phyloP scores from a whole-genome alignment of 140 eudicot genomes.

The Ambrosia hybrid region DNA sequence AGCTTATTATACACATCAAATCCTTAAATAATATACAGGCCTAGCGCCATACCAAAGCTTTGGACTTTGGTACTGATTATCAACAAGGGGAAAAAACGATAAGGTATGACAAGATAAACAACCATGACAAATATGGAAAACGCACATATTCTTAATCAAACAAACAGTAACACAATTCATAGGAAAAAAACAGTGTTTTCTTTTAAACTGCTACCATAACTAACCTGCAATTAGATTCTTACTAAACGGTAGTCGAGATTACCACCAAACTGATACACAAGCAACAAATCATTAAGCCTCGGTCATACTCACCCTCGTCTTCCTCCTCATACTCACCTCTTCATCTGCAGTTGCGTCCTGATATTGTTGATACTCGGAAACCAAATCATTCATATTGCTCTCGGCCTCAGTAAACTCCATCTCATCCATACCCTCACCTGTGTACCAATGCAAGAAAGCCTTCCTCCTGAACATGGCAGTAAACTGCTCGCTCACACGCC shows the following conservation, averaged over 20 bases:
- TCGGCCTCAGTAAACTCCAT: conserved; percentile 14
- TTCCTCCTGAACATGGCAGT: conserved; percentile 11
- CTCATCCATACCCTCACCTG: conserved; percentile 15
- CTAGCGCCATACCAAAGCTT: too few relatives aligned
- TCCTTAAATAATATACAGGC: too few relatives aligned
- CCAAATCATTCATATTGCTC: conserved; percentile 9
- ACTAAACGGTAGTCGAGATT: conserved; percentile 26
- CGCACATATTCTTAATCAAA: background rate
- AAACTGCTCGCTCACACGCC: conserved; percentile 59
- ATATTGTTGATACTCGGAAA: conserved; percentile 40
- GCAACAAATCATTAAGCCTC: conserved; percentile 16
- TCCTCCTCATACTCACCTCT: conserved; percentile 40
- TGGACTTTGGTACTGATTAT: too few relatives aligned
- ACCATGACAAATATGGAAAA: background rate
- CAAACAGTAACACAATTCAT: conserved; percentile 15
- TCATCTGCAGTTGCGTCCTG: conserved; percentile 47
- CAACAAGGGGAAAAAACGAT: background rate
- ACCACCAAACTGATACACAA: conserved; percentile 14
- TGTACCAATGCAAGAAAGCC: conserved; percentile 18
- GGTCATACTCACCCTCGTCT: conserved; percentile 30
- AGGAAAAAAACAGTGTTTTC: conserved; percentile 25
- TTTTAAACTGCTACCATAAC: conserved; percentile 14
- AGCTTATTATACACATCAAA: too few relatives aligned
- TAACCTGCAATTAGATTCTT: background rate
- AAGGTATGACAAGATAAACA: background rate